phyloP scores from a whole-genome alignment of 2,329 filamentous ascomycete genomes.

The Juglanconis oblonga region DNA sequence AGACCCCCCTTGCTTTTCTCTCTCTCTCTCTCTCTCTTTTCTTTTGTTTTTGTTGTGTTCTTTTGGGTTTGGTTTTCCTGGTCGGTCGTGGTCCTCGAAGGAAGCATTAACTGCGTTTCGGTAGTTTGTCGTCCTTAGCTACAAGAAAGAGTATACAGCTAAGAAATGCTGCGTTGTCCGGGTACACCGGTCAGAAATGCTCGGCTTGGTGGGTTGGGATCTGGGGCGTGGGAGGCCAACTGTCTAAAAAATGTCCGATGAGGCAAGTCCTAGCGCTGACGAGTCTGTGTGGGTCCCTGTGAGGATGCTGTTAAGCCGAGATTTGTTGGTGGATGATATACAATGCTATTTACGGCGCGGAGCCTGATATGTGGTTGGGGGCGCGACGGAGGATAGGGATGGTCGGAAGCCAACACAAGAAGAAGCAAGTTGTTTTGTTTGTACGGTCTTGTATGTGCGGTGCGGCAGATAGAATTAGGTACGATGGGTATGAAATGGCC shows the following conservation, averaged over 20 bases:
- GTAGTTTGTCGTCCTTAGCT: too few species aligned
- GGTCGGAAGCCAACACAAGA: neutral
- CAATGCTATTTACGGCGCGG: neutral
- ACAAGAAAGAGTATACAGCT: neutral
- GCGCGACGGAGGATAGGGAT: neutral
- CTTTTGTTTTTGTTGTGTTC: neutral
- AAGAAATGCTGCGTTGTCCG: neutral
- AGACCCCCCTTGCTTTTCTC: too few species aligned
- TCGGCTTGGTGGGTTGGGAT: neutral
- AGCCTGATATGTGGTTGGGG: neutral
- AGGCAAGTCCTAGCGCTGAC: conserved; percentile 1
- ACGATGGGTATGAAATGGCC: neutral
- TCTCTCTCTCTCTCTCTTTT: too few species aligned
- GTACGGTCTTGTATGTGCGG: neutral
- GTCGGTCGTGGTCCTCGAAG: too few species aligned
- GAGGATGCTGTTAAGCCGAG: neutral
- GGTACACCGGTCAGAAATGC: neutral
- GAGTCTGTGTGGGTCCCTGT: neutral
- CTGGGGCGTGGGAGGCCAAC: neutral
- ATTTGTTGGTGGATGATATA: neutral
- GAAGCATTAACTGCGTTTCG: too few species aligned
- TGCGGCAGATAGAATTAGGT: neutral
- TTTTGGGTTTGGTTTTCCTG: too few species aligned
- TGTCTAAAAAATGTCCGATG: conserved; percentile 1
- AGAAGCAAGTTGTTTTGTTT: neutral